A percentile compares a stretch with the other conserved stretches of the same genome.
Evolutionary conservation across 2,329 filamentous ascomycete genomes (phyloP).

Genomic region (Aureobasidium subglaciale): DNA sequence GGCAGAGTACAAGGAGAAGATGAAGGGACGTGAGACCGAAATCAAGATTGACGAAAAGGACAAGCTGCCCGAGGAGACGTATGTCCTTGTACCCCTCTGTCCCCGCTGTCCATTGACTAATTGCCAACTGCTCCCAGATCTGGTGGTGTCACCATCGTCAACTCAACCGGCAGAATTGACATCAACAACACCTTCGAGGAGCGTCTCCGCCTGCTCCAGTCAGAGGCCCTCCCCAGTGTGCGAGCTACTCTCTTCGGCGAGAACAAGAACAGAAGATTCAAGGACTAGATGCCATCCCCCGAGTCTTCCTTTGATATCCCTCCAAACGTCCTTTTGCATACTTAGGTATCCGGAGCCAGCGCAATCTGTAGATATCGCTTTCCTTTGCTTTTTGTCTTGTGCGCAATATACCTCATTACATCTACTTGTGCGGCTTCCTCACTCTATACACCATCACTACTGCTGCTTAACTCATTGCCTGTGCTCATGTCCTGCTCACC

Average conservation of each 20-base stretch:
- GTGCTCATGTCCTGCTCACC: conserved; percentile 1
- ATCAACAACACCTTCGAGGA: conserved; percentile 98
- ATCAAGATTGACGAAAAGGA: conserved; percentile 72
- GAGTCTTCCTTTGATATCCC: neutral
- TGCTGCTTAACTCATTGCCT: neutral
- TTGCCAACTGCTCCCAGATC: conserved; percentile 48
- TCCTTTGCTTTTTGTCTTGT: conserved; percentile 1
- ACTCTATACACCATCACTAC: neutral
- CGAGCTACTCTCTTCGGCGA: conserved; percentile 83
- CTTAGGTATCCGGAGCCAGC: conserved; percentile 8
- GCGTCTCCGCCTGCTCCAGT: conserved; percentile 75
- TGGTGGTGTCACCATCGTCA: conserved; percentile 74
- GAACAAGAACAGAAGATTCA: conserved; percentile 94
- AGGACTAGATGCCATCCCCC: conserved; percentile 54
- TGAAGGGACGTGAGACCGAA: conserved; percentile 58
- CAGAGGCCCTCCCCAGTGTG: conserved; percentile 75
- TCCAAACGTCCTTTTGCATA: conserved; percentile 6
- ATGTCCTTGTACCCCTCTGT: conserved; percentile 36
- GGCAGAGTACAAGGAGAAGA: conserved; percentile 75
- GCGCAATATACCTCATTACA: conserved; percentile 14
- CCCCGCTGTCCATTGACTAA: no score
- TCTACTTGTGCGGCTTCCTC: neutral
- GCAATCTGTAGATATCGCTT: conserved; percentile 13
- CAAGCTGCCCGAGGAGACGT: conserved; percentile 75
- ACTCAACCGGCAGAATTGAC: conserved; percentile 85